Base-by-base conservation (phyloP, 768 basidiomycete species). In the Hygrocybe coccinea region DNA sequence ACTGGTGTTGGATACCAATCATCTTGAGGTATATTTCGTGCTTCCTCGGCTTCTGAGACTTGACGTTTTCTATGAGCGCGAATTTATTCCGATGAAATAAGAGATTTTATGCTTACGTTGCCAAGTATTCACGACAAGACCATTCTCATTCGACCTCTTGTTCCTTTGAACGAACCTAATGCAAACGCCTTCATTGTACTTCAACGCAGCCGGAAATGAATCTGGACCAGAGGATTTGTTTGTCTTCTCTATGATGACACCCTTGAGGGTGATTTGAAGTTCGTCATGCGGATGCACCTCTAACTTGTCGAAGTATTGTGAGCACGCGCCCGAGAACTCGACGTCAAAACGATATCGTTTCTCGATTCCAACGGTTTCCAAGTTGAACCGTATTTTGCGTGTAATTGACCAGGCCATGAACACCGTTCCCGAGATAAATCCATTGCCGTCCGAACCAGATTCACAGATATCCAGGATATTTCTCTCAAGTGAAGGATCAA, bases 231-330 rank as follows among this genome's bases (percentile, higher is more conserved):
- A 70, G 25, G 60, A 62, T 17, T 62, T 62, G 22, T 53, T 36
- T 19, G 56, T 49, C 37, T 45, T 67, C 36, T 69, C 68, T 19
- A 81, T 56, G 24, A 55, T 57, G 22, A 70, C 70, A 1, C 80
- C 80, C 55, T 72, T 76, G 17, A 84, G 71, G 15, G 77, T 72
- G n/a, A 85, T 51, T n/a, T 65, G 65, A 22, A 85, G 60, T 38
- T 67, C 67, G 54, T 81, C 77, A 2, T 69, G 65, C 5, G 76
- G 66, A 36, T 71, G 66, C 55, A 82, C 71, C 34, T 69, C 51
- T 8, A 85, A 65, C 21, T 67, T 60, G 8, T 64, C 50, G 43
- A 77, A 69, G 57, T 69, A 65, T 1, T 68, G 56, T 22, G 66
- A 55, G 41, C 66, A 71, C 21, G 50, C 52, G 44, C 74, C 72